Percentiles rank a stretch among this genome's conserved stretches.
Evolutionary conservation across 345 rosid species (phyloP).

Genomic region (Orychophragmus violaceus): DNA sequence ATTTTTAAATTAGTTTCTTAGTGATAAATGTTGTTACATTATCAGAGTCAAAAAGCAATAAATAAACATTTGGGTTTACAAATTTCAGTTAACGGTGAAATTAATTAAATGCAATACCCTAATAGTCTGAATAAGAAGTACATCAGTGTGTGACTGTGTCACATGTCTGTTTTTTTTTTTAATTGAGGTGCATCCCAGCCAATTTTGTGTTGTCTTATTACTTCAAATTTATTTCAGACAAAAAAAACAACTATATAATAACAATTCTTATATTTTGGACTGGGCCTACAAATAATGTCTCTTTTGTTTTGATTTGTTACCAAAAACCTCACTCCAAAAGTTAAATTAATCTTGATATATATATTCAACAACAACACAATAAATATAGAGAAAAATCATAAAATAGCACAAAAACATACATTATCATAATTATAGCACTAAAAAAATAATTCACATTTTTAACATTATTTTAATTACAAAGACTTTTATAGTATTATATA

Average conservation of each 20-base stretch:
- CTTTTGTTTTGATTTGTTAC: too few species aligned
- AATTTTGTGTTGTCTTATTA: neutral
- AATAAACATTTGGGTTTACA: too few species aligned
- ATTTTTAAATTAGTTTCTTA: neutral
- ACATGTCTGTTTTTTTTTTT: neutral
- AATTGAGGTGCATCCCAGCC: constrained; percentile 5
- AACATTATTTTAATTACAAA: too few species aligned
- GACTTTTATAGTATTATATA: too few species aligned
- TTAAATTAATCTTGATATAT: neutral
- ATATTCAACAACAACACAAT: too few species aligned
- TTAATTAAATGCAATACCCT: neutral
- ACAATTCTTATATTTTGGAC: neutral
- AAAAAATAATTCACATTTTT: too few species aligned
- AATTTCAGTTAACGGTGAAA: too few species aligned
- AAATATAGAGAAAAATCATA: too few species aligned
- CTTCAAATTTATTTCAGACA: neutral
- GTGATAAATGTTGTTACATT: neutral
- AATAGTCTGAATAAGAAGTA: neutral
- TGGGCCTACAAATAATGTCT: neutral
- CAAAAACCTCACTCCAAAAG: neutral
- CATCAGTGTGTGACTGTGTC: constrained; percentile 2
- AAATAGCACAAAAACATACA: too few species aligned
- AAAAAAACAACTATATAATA: too few species aligned
- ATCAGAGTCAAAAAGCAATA: too few species aligned
- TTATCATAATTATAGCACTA: too few species aligned